Evolutionary conservation across 768 basidiomycete genomes (phyloP), one percentile per base, ranked within the genome.

Genomic region (Dacryopinax primogenitus): DNA sequence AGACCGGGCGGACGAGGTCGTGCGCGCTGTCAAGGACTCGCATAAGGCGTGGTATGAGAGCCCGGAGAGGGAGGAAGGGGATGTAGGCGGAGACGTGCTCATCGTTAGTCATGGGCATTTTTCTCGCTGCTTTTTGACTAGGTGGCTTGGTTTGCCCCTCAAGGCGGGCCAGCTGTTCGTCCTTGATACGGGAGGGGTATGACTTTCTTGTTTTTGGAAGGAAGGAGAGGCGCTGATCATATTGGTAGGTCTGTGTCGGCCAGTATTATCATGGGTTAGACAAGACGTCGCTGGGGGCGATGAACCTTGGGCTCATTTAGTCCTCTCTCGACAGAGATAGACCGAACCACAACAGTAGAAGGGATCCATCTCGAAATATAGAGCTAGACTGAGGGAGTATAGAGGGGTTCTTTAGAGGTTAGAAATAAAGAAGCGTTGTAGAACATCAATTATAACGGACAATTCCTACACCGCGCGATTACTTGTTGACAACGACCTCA

Each of bases 291-390:
- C 51, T 58, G 51, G 51, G 51, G 23, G 51, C 51, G 26, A 58
- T 58, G 51, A 58, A 58, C 51, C 51, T 58, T 30, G 51, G 51
- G 4, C 51, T 58, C 4, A 58, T 58, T 21, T 58, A 58, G 51
- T 32, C 51, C 4, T 30, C 30, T 30, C 45, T 47, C 11, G 36
- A 9, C 36, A 37, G 9, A 37, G 36, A 37, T 18, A 18, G 11
- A 15, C 16, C 3, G 18, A 23, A 23, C 7, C 18, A 44, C 23
- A 44, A n/a, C n/a, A n/a, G n/a, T n/a, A n/a, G n/a, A n/a, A n/a
- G n/a, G n/a, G n/a, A n/a, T n/a, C n/a, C n/a, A n/a, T n/a, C n/a
- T n/a, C n/a, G n/a, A n/a, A n/a, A n/a, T n/a, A n/a, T n/a, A n/a
- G n/a, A n/a, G n/a, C n/a, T n/a, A n/a, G n/a, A n/a, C n/a, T n/a